A percentile compares a stretch with the other conserved stretches of the same genome.
These are phyloP conservation scores for Penicillium waksmanii DNA, from an alignment of 495 filamentous ascomycete species.

Conservation along the genomic window DNA sequence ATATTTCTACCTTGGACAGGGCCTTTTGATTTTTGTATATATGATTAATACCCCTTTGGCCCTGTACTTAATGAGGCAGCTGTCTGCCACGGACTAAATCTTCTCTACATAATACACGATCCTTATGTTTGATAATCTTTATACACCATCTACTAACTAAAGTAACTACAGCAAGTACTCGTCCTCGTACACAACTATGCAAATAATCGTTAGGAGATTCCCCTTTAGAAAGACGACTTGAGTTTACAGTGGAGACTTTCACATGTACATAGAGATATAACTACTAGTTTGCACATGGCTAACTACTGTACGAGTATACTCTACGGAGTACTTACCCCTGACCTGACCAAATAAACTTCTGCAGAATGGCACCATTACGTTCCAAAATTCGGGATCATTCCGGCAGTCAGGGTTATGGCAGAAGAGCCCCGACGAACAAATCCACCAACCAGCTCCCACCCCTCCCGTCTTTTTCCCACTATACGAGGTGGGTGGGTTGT, in stretches of 20 bases:
- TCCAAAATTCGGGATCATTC: not conserved
- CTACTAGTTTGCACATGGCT: not conserved
- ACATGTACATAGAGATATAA: not conserved
- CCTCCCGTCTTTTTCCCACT: not conserved
- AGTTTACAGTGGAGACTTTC: not conserved
- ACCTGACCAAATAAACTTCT: not conserved
- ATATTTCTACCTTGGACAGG: conserved; percentile 2
- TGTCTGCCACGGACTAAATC: conserved; percentile 1
- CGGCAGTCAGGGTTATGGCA: not conserved
- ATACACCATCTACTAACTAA: not conserved
- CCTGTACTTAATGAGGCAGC: conserved; percentile 7
- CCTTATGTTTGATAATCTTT: not conserved
- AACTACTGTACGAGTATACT: not conserved
- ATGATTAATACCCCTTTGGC: conserved; percentile 5
- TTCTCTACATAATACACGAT: conserved; percentile 12
- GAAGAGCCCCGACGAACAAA: not conserved
- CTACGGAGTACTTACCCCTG: not conserved
- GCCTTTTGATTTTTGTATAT: conserved; percentile 11
- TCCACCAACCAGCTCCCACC: not conserved
- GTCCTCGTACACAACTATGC: not conserved
- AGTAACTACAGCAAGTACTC: no score
- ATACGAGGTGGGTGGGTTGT: not conserved
- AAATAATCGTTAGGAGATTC: not conserved
- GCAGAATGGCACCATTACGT: conserved; percentile 1
- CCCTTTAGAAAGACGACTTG: not conserved